phyloP scores from a whole-genome alignment of 768 basidiomycete genomes.

The Serendipita indica region DNA sequence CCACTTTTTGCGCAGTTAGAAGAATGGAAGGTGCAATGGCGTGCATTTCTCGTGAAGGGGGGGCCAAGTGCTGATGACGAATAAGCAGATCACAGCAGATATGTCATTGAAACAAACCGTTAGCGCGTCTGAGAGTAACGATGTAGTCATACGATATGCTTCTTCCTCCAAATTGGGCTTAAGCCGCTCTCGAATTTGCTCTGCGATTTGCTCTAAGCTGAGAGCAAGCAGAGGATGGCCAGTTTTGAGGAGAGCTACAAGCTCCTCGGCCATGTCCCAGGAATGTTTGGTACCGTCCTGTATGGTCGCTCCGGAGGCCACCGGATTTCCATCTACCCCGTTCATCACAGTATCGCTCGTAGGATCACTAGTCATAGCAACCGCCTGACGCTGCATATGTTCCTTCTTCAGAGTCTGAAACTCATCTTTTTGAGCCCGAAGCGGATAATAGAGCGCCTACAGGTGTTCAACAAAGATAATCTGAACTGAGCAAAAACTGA shows the following conservation, averaged over 20 bases:
- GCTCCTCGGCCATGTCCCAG: slow-evolving; percentile 85
- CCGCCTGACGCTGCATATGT: not conserved
- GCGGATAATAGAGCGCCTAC: slow-evolving; percentile 87
- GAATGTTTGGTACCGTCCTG: slow-evolving; percentile 34
- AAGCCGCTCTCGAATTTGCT: slow-evolving; percentile 82
- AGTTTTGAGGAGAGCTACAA: slow-evolving; percentile 86
- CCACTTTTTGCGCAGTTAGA: not conserved
- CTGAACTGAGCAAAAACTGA: slow-evolving; percentile 22
- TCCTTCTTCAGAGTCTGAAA: slow-evolving; percentile 17
- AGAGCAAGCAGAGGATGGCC: slow-evolving; percentile 88
- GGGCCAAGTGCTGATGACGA: slow-evolving; percentile 18
- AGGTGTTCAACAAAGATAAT: not conserved
- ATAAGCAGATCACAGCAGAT: slow-evolving; percentile 57
- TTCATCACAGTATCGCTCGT: too few relatives aligned
- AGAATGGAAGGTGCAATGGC: not conserved
- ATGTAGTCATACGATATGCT: slow-evolving; percentile 77
- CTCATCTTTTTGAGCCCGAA: slow-evolving; percentile 32
- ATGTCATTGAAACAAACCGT: slow-evolving; percentile 36
- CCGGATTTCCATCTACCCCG: too few relatives aligned
- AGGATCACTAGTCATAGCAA: too few relatives aligned
- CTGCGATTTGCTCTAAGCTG: slow-evolving; percentile 93
- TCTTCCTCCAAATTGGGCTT: slow-evolving; percentile 86
- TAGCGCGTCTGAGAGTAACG: slow-evolving; percentile 76
- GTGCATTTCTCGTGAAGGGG: not conserved
- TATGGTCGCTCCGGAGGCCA: too few relatives aligned